phyloP scores from a whole-genome alignment of 2,329 filamentous ascomycete genomes.

The Macroventuria anomochaeta region DNA sequence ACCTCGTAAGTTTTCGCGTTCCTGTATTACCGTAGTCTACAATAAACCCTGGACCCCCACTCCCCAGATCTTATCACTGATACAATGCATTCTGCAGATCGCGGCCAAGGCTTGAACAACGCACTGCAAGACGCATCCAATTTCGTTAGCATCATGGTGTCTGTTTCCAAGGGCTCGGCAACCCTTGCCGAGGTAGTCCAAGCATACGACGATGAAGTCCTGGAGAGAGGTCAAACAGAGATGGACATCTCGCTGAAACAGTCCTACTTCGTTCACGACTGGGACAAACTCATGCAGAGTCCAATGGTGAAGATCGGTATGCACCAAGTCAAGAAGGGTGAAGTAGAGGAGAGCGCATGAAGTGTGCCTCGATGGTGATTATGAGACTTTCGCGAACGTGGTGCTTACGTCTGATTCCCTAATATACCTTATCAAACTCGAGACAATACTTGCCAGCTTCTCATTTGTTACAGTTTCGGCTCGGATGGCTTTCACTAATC shows the following conservation, averaged over 20 bases:
- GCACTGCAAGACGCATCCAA: conserved; percentile 41
- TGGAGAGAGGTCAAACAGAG: conserved; percentile 53
- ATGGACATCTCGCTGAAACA: conserved; percentile 54
- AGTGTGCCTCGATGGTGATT: neutral
- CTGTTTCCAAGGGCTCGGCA: conserved; percentile 13
- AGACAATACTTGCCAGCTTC: neutral
- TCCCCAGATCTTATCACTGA: conserved; percentile 11
- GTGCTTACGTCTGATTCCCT: neutral
- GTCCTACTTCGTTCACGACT: conserved; percentile 56
- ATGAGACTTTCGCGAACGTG: neutral
- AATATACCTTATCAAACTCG: conserved; percentile 1
- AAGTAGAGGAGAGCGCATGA: conserved; percentile 9
- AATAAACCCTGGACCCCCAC: conserved; percentile 16
- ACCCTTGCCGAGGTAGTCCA: conserved; percentile 27
- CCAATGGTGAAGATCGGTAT: conserved; percentile 37
- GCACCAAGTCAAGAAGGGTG: conserved; percentile 19
- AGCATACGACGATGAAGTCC: conserved; percentile 46
- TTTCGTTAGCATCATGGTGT: conserved; percentile 28
- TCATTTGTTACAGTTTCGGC: neutral
- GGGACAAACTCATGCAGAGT: conserved; percentile 36
- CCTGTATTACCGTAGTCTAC: conserved; percentile 11
- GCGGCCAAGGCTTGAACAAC: conserved; percentile 47
- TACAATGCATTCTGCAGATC: conserved; percentile 30
- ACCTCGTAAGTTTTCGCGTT: conserved; percentile 27
- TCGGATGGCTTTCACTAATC: neutral